A percentile compares a stretch with the other conserved stretches of the same genome.
phyloP scores from a whole-genome alignment of 495 filamentous ascomycete genomes.

The Neurospora cerealis region DNA sequence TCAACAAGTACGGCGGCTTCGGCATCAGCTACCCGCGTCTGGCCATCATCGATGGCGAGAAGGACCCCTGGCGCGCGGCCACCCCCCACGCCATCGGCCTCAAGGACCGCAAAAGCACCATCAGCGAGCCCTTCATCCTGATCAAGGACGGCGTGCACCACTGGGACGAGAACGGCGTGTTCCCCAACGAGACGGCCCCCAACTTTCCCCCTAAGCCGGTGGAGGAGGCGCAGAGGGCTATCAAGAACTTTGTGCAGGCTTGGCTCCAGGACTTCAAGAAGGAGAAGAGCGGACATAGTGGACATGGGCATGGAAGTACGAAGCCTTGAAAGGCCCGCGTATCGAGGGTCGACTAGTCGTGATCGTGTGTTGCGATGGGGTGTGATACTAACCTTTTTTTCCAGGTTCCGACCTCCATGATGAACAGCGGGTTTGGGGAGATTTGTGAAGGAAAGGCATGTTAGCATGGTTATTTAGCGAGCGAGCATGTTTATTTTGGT shows the following conservation, averaged over 20 bases:
- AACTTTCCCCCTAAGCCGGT: conserved; percentile 45
- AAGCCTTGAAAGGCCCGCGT: neutral
- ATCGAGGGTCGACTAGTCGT: neutral
- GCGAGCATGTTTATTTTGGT: neutral
- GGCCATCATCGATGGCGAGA: conserved; percentile 56
- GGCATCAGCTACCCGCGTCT: conserved; percentile 53
- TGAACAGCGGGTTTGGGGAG: neutral
- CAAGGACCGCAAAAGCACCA: conserved; percentile 38
- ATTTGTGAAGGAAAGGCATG: neutral
- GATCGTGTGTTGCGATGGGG: neutral
- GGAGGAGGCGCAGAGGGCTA: conserved; percentile 40
- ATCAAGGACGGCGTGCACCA: conserved; percentile 58
- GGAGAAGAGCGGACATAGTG: neutral
- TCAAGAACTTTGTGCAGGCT: conserved; percentile 49
- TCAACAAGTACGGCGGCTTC: conserved; percentile 65
- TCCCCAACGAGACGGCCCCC: conserved; percentile 45
- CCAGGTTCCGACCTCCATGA: neutral
- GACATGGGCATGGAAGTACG: neutral
- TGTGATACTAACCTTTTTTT: neutral
- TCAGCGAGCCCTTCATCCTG: conserved; percentile 49
- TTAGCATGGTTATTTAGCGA: neutral
- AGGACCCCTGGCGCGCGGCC: conserved; percentile 61
- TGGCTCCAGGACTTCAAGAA: conserved; percentile 53
- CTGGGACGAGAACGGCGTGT: conserved; percentile 64
- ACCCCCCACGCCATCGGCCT: conserved; percentile 49